These are phyloP conservation scores for Cystobasidium sp. DNA, from an alignment of 1,284 basidiomycete genomes.

Conservation along the genomic window DNA sequence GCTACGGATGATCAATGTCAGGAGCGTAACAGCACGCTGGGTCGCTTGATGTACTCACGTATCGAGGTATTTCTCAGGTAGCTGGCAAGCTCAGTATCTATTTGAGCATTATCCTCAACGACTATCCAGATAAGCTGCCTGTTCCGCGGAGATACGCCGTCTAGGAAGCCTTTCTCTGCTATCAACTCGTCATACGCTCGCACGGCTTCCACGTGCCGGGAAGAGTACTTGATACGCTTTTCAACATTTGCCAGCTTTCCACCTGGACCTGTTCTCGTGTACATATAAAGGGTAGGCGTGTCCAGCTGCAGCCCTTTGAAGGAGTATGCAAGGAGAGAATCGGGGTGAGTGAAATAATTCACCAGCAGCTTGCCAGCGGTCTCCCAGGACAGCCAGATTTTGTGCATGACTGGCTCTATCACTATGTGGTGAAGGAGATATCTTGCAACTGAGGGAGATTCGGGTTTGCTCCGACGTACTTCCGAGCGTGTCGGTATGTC, in stretches of 20 bases:
- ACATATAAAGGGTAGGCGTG: constrained; percentile 27
- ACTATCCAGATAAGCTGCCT: constrained; percentile 32
- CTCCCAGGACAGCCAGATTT: constrained; percentile 4
- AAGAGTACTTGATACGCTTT: constrained; percentile 11
- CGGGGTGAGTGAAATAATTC: constrained; percentile 29
- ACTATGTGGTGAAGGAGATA: constrained; percentile 33
- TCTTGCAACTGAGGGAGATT: background rate
- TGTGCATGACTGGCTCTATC: constrained; percentile 8
- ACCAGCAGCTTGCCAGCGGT: constrained; percentile 2
- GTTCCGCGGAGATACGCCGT: background rate
- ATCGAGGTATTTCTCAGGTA: constrained; percentile 7
- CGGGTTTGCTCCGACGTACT: background rate
- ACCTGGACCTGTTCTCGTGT: constrained; percentile 31
- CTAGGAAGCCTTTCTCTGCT: constrained; percentile 18
- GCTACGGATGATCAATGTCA: background rate
- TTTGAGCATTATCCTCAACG: constrained; percentile 24
- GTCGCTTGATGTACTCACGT: background rate
- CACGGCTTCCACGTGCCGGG: constrained; percentile 22
- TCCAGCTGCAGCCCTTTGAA: constrained; percentile 24
- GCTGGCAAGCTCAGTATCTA: constrained; percentile 15
- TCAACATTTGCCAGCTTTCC: constrained; percentile 25
- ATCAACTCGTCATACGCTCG: constrained; percentile 19
- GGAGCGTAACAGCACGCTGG: background rate
- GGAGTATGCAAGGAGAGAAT: constrained; percentile 23
- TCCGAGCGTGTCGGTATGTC: background rate